Percentiles rank a stretch among this genome's conserved stretches.
These are phyloP conservation scores for Colletotrichum abscissum DNA, from an alignment of 2,329 filamentous ascomycete genomes.

Conservation along the genomic window DNA sequence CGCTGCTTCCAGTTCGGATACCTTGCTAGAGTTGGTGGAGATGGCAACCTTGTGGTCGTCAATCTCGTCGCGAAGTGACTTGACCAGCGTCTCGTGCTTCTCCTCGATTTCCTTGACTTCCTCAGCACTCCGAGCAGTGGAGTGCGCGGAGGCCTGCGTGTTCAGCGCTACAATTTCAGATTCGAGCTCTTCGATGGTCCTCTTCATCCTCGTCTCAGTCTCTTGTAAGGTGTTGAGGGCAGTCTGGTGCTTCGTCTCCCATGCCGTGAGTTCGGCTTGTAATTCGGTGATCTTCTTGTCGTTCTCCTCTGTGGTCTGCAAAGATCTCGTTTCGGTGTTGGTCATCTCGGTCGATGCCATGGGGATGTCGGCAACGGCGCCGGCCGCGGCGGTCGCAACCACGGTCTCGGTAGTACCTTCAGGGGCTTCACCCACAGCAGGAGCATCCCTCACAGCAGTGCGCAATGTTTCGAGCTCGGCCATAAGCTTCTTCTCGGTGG, in stretches of 20 bases:
- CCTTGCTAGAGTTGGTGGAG: slow-evolving; percentile 73
- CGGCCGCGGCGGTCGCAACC: slow-evolving; percentile 23
- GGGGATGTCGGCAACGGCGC: slow-evolving; percentile 23
- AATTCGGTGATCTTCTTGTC: slow-evolving; percentile 72
- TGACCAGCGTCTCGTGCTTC: slow-evolving; percentile 70
- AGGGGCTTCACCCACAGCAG: slow-evolving; percentile 24
- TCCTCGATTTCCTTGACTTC: slow-evolving; percentile 60
- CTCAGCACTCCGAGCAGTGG: slow-evolving; percentile 51
- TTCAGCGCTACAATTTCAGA: slow-evolving; percentile 64
- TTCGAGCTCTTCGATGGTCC: slow-evolving; percentile 81
- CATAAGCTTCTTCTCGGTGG: slow-evolving; percentile 79
- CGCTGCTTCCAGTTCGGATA: slow-evolving; percentile 79
- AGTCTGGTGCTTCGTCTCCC: slow-evolving; percentile 81
- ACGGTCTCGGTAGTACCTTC: slow-evolving; percentile 13
- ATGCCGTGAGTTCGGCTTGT: slow-evolving; percentile 76
- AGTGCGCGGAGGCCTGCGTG: slow-evolving; percentile 58
- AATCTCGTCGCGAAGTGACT: slow-evolving; percentile 77
- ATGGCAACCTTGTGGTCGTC: slow-evolving; percentile 84
- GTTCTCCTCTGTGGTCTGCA: slow-evolving; percentile 53
- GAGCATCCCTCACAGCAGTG: slow-evolving; percentile 52
- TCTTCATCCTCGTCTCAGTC: slow-evolving; percentile 78
- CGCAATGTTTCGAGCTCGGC: slow-evolving; percentile 78
- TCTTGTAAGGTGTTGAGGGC: slow-evolving; percentile 77
- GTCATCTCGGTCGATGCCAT: slow-evolving; percentile 37
- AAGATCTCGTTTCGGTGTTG: slow-evolving; percentile 44